phyloP scores from a whole-genome alignment of 164 flowering plant genomes.

The Vitis labrusca region DNA sequence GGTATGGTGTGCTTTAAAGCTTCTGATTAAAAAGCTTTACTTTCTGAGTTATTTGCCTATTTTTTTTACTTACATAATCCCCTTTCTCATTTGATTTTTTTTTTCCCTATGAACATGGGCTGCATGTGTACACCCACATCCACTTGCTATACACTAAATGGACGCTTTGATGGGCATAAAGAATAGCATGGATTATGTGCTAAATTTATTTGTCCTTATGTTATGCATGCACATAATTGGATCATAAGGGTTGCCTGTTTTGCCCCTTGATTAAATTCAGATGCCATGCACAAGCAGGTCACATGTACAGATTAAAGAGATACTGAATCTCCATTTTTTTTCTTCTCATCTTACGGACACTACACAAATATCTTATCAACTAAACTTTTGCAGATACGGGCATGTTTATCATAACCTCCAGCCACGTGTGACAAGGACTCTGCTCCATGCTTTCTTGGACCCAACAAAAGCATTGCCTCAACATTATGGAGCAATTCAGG shows the following conservation, averaged over 20 bases:
- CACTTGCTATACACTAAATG: neutral
- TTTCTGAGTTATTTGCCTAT: too few species aligned
- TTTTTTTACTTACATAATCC: too few species aligned
- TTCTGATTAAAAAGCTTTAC: too few species aligned
- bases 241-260: neutral
- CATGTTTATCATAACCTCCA: constrained; percentile 71
- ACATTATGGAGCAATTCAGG: constrained; percentile 81
- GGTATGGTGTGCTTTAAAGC: too few species aligned
- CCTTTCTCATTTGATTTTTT: too few species aligned
- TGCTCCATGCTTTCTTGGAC: constrained; percentile 70
- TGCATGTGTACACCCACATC: too few species aligned
- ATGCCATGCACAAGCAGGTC: neutral
- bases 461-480: constrained; percentile 64
- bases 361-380: neutral
- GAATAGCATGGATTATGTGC: neutral
- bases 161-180: neutral
- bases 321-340: neutral
- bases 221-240: neutral
- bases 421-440: constrained; percentile 65
- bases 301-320: neutral
- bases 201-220: neutral
- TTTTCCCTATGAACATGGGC: too few species aligned
- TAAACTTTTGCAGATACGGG: constrained; percentile 49
- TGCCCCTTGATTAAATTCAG: neutral
- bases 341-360: neutral